phyloP scores from a whole-genome alignment of 148 eudicot genomes.

The Chenopodium formosanum region DNA sequence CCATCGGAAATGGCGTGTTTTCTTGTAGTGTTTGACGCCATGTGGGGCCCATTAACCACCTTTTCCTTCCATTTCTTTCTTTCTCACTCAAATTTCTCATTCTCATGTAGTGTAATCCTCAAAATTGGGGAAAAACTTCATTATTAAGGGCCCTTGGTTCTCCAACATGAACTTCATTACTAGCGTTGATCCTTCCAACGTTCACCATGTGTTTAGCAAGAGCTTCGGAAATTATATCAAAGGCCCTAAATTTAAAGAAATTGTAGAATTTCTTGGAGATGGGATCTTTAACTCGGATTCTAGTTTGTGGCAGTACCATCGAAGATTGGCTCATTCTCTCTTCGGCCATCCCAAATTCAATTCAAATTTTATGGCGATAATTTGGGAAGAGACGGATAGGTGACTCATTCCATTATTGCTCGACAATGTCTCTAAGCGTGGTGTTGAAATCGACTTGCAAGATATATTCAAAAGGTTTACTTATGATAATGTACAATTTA shows the following conservation, averaged over 20 bases:
- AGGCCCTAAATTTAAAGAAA: conserved; percentile 38
- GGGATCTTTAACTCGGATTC: conserved; percentile 52
- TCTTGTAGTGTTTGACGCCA: too few species aligned
- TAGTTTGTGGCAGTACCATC: conserved; percentile 34
- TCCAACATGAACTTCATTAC: conserved; percentile 38
- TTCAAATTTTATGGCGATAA: conserved; percentile 16
- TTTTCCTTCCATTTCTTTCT: too few species aligned
- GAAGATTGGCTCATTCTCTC: conserved; percentile 29
- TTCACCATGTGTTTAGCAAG: conserved; percentile 47
- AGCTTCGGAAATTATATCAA: conserved; percentile 49
- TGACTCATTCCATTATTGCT: conserved; percentile 38
- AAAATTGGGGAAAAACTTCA: too few species aligned
- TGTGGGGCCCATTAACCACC: too few species aligned
- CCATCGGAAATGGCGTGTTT: too few species aligned
- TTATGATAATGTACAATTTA: conserved; percentile 31
- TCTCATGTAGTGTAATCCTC: too few species aligned
- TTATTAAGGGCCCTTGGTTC: conserved; percentile 54
- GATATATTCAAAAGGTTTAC: conserved; percentile 45
- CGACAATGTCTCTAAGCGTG: conserved; percentile 22
- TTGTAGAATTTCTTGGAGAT: conserved; percentile 47
- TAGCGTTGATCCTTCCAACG: conserved; percentile 41
- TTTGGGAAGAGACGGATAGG: conserved; percentile 26
- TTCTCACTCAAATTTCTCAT: too few species aligned
- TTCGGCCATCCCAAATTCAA: conserved; percentile 32
- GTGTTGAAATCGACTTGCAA: conserved; percentile 45